Conservation (phyloP, 2,329 filamentous ascomycete species). For the Phyllosticta citrichinensis region DNA sequence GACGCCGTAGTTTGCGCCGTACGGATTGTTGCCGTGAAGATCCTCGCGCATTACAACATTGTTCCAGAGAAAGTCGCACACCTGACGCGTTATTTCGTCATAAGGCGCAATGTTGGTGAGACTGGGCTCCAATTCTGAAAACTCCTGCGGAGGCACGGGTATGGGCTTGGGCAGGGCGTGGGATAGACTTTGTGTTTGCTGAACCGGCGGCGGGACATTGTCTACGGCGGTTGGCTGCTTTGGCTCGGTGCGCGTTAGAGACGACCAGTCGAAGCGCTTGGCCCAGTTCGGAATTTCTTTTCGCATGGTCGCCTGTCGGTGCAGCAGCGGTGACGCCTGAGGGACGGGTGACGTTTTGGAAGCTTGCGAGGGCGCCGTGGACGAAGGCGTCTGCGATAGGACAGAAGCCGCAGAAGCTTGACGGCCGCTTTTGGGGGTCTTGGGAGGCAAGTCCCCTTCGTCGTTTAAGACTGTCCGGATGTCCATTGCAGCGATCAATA, state of each 20-base stretch:
- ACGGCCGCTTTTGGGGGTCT: conserved; percentile 3
- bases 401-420: conserved; percentile 6
- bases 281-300: conserved; percentile 4
- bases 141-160: conserved; percentile 11
- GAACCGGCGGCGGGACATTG: neutral
- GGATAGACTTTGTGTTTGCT: conserved; percentile 9
- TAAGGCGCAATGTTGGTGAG: conserved; percentile 61
- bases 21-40: conserved; percentile 20
- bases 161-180: conserved; percentile 13
- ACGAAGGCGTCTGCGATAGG: conserved; percentile 6
- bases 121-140: conserved; percentile 40
- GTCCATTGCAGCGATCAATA: conserved; percentile 3
- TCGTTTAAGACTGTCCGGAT: conserved; percentile 8
- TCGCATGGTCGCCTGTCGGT: neutral
- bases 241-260: conserved; percentile 13
- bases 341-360: conserved; percentile 5
- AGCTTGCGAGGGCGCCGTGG: conserved; percentile 6
- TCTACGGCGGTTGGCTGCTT: conserved; percentile 12
- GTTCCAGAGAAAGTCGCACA: conserved; percentile 74
- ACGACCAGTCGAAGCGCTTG: conserved; percentile 6
- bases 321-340: neutral
- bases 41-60: conserved; percentile 60
- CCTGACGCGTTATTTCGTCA: conserved; percentile 61
- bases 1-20: conserved; percentile 40
- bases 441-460: conserved; percentile 2